Evolutionary conservation across 1,284 basidiomycete species (phyloP), one percentile per base, ranked within the genome.

Genomic region (Polyporus tsugae): DNA sequence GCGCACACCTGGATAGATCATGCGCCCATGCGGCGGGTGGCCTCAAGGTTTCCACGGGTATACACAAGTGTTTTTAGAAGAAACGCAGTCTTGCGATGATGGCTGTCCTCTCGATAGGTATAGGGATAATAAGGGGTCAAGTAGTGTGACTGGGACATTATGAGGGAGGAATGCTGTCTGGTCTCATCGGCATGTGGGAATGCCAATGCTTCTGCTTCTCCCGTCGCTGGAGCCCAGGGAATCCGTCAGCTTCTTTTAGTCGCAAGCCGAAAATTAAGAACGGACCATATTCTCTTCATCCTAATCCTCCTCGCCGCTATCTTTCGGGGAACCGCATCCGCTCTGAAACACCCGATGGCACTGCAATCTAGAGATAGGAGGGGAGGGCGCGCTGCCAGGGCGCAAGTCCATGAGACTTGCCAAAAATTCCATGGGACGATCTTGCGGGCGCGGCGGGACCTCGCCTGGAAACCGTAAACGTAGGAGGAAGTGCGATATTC

Each of bases 121-220:
- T 53, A 5, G 22, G 29, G 9, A 29, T 17, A 33, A 22, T 19
- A 38, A 58, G n/a, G 55, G 35, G n/a, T n/a, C 9, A 11, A 5
- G 17, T 38, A 33, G 35, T 15, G n/a, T 19, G 17, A 39, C 6
- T 15, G n/a, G 35, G 17, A 39, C 6, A 11, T 41, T 58, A 4
- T 35, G 35, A 41, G n/a, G 39, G 19, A 64, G 10, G 60, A 15
- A 22, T 13, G 36, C 44, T 46, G n/a, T 38, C 1, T 60, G 61
- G 64, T 66, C 66, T 65, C 66, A 68, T 64, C 64, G 22, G 58
- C 52, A 46, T 46, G 57, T 38, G 58, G 25, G 36, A 29, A 42
- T 61, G 49, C 38, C 38, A 17, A 36, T 58, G 49, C 38, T 53
- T 57, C 46, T 58, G 42, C 29, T 52, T 58, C 64, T 59, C 57